Evolutionary conservation across 2,329 filamentous ascomycete genomes (phyloP).

Genomic region (Tolypocladium endophyticum): DNA sequence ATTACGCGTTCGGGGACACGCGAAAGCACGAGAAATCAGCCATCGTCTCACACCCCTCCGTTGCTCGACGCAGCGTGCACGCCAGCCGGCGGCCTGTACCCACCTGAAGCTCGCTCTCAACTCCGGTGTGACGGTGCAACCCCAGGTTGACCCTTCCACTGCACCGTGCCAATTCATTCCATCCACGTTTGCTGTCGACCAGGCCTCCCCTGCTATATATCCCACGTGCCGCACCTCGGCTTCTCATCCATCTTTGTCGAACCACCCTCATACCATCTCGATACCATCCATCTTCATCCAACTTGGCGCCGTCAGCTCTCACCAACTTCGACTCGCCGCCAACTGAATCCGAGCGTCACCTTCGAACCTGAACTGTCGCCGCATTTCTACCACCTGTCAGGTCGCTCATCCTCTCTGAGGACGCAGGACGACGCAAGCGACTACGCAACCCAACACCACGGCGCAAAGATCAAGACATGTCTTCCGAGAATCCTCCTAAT

Average conservation of each 20-base stretch:
- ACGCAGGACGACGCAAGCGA: neutral
- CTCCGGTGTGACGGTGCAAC: neutral
- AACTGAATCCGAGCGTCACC: neutral
- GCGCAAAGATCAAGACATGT: slow-evolving; percentile 14
- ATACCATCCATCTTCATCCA: slow-evolving; percentile 10
- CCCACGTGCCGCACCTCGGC: slow-evolving; percentile 12
- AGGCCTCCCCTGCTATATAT: slow-evolving; percentile 9
- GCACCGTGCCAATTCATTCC: neutral
- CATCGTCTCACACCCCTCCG: neutral
- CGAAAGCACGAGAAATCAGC: neutral
- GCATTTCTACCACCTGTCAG: neutral
- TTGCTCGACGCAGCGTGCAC: neutral
- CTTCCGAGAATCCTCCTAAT: slow-evolving; percentile 23
- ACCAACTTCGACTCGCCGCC: neutral
- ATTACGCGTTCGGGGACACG: neutral
- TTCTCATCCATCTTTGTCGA: slow-evolving; percentile 8
- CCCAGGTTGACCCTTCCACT: neutral
- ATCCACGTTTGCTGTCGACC: neutral
- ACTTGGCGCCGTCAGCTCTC: neutral
- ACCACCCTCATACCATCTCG: slow-evolving; percentile 15
- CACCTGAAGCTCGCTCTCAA: neutral
- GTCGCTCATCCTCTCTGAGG: neutral
- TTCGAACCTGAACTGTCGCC: neutral
- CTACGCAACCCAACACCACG: neutral
- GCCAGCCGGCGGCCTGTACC: neutral